These are phyloP conservation scores for Apiospora arundinis DNA, from an alignment of 2,329 filamentous ascomycete genomes.

Conservation along the genomic window DNA sequence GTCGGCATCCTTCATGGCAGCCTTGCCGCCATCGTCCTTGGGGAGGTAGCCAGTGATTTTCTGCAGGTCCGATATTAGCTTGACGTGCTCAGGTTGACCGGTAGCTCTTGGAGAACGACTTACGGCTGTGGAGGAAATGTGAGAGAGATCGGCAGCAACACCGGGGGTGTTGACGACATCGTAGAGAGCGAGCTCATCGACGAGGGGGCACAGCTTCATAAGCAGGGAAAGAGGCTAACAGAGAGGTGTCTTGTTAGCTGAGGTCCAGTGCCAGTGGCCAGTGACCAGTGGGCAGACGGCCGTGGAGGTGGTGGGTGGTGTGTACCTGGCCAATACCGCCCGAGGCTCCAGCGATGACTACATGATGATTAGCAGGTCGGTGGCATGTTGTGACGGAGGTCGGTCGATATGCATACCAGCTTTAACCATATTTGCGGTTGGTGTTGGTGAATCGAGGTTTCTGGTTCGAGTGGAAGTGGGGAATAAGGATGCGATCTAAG, in stretches of 20 bases:
- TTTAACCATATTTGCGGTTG: slow-evolving; percentile 60
- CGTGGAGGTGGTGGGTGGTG: slow-evolving; percentile 26
- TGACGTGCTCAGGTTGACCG: neutral
- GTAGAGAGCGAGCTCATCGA: slow-evolving; percentile 94
- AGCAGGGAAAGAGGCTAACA: slow-evolving; percentile 90
- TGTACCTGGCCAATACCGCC: slow-evolving; percentile 97
- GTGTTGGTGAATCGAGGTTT: slow-evolving; percentile 21
- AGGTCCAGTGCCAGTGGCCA: slow-evolving; percentile 16
- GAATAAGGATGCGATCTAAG: slow-evolving; percentile 17
- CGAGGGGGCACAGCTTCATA: slow-evolving; percentile 85
- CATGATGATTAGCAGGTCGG: slow-evolving; percentile 23
- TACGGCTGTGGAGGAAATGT: slow-evolving; percentile 91
- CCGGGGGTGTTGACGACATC: slow-evolving; percentile 99
- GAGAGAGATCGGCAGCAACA: slow-evolving; percentile 93
- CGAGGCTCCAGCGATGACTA: slow-evolving; percentile 90
- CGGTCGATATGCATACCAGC: slow-evolving; percentile 53
- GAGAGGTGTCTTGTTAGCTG: neutral
- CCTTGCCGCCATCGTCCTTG: slow-evolving; percentile 82
- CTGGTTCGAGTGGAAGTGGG: slow-evolving; percentile 9
- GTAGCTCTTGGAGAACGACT: slow-evolving; percentile 36
- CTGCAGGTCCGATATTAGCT: slow-evolving; percentile 49
- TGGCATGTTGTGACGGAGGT: neutral
- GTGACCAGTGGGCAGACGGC: slow-evolving; percentile 12
- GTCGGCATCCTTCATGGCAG: slow-evolving; percentile 90
- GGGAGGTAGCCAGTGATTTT: slow-evolving; percentile 90